Evolutionary conservation across 2,329 filamentous ascomycete species (phyloP), one percentile per base, ranked within the genome.

Genomic region (Aspergillus costaricaensis): DNA sequence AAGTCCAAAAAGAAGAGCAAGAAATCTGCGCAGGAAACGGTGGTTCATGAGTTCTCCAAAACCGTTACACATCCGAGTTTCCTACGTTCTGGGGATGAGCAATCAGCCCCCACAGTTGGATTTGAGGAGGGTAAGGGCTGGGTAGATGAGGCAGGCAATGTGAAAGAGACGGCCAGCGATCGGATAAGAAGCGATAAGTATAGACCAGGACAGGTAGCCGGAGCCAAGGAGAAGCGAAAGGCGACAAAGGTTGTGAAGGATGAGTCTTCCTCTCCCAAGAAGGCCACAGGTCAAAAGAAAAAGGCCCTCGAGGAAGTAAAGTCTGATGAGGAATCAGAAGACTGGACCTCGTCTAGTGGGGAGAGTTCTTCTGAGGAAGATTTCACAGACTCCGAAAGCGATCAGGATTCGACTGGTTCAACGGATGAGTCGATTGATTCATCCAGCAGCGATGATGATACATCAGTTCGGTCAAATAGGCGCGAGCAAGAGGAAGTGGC

Each of bases 21-120:
- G 65, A 85, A 83, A 62, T 85, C 86, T 68, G 82, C 83, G 49
- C 82, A 81, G 21, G 86, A 90, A 61, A 82, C 88, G 8, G 81
- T 91, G 4, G 84, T 98, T 3, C 93, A 98, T 75, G 95, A 99
- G 73, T 98, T 97, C 72, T 86, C 90, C 68, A 92, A 92, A 73
- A 92, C 90, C 7, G 87, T 86, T 39, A 94, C 92, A 69, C 89
- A 92, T 65, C 91, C 92, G 0, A 90, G 86, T 4, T 97, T 96
- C 72, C 76, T 97, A 60, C 91, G 91, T 73, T 80, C 82, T 5
- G 81, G 72, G 12, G 69, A 73, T 14, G 74, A 80, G 1, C 77
- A 76, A 1, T 77, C 77, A 2, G 81, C 82, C 50, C 74, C 80
- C n/a, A 81, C 82, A 41, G 75, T 82, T 2, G 87, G 89, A 58